These are phyloP conservation scores for Bipolaris sorokiniana DNA, from an alignment of 2,329 filamentous ascomycete species.

Conservation along the genomic window DNA sequence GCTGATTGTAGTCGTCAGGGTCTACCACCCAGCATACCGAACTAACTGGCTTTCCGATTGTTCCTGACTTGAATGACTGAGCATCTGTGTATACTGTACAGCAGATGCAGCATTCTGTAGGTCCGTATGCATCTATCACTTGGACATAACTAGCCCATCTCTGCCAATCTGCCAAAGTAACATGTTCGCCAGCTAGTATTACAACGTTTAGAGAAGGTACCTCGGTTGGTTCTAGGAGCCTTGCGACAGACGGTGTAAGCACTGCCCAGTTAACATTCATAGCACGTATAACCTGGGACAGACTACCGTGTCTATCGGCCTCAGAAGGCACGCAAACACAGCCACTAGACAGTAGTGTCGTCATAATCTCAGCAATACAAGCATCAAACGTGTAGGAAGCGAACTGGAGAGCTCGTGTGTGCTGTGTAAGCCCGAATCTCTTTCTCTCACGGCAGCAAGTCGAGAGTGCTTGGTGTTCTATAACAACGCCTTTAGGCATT, in stretches of 20 bases:
- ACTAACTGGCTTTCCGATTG: constrained; percentile 2
- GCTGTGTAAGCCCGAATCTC: neutral
- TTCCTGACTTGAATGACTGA: neutral
- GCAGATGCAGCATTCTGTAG: constrained; percentile 30
- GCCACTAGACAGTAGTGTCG: constrained; percentile 61
- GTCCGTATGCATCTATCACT: constrained; percentile 1
- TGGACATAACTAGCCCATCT: neutral
- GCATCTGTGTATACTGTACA: neutral
- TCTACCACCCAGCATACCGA: constrained; percentile 44
- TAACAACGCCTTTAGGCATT: constrained; percentile 63
- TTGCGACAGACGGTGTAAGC: neutral
- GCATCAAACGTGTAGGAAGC: constrained; percentile 47
- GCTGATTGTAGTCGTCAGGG: constrained; percentile 18
- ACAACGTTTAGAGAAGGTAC: neutral
- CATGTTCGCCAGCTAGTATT: constrained; percentile 8
- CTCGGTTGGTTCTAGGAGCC: neutral
- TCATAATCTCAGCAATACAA: constrained; percentile 62
- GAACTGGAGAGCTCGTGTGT: neutral
- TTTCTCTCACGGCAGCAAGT: neutral
- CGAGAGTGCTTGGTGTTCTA: constrained; percentile 62
- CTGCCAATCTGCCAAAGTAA: neutral
- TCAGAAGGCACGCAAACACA: constrained; percentile 46
- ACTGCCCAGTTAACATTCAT: neutral
- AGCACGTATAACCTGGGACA: neutral
- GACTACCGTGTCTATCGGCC: neutral